Base-by-base conservation (phyloP, 2,329 filamentous ascomycete species). In the Cryphonectria parasitica region DNA sequence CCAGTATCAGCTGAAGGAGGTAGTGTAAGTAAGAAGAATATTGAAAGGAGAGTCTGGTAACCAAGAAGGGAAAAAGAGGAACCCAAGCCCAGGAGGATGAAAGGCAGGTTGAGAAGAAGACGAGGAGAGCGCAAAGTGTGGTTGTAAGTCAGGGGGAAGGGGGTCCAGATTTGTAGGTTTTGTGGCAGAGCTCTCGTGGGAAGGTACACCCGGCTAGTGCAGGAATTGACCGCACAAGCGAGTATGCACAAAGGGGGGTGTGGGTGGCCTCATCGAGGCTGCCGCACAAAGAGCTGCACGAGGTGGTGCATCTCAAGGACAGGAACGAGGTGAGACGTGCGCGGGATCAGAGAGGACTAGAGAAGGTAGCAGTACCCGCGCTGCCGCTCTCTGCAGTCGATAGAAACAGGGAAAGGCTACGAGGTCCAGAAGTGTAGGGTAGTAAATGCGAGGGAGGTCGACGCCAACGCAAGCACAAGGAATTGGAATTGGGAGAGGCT, bases 1-100 rank as follows among this genome's bases (percentile, higher is more conserved):
- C 85, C 85, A 76, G 86, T 84, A 77, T 89, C 87, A 79, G 87
- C 87, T 89, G 80, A 77, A 80, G 74, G 79, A 74, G 73, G 74
- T 75, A 77, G 74, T 68, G 54, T 73, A 76, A 67, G 82, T 84
- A 82, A 86, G 82, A 83, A 79, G 72, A 73, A 74, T 60, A n/a
- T 19, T 54, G 39, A 62, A 69, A 56, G 58, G 64, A 63, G 54
- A 63, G 54, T 36, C 56, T 31, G 36, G 62, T 68, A 68, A 60
- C 28, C 39, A 41, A 68, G 54, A 41, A 61, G 54, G 52, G 56
- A 64, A 31, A 45, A 28, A 49, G 60, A 61, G 10, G 39, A 34
- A 64, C 25, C 25, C 28, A 25, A 22, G 63, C 56, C 54, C 69
- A 66, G 62, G 64, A 60, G 31, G 49, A 41, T 56, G 64, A 66